Conservation (phyloP, 768 basidiomycete genomes). For the Leccinum subtestaceum region DNA sequence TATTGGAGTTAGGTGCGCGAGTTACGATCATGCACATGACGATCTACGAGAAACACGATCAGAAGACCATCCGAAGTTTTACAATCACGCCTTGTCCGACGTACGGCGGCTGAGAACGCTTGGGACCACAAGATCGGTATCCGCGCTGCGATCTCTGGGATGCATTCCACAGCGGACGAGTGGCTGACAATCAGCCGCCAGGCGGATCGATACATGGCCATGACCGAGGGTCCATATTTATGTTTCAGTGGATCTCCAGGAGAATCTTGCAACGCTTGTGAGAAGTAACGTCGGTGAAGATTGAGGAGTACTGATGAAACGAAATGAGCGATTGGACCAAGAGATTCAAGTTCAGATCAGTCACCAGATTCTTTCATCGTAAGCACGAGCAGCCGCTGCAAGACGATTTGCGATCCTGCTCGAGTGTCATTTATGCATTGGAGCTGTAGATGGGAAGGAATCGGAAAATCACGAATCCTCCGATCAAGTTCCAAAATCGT, state of each 20-base stretch:
- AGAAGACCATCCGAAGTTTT: not conserved
- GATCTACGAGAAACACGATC: conserved; percentile 38
- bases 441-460: conserved; percentile 48
- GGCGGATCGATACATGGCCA: conserved; percentile 69
- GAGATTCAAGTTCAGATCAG: conserved; percentile 11
- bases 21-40: conserved; percentile 57
- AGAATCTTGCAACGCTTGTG: conserved; percentile 59
- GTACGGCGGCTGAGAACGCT: conserved; percentile 59
- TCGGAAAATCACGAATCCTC: conserved; percentile 56
- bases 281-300: conserved; percentile 67
- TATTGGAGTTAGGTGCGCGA: conserved; percentile 45
- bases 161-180: conserved; percentile 38
- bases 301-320: conserved; percentile 51
- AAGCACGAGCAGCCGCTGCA: conserved; percentile 46
- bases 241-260: conserved; percentile 58
- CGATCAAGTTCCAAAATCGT: conserved; percentile 57
- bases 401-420: conserved; percentile 20
- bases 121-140: conserved; percentile 63
- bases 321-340: not conserved
- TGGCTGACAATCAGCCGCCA: conserved; percentile 60
- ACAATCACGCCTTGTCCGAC: conserved; percentile 19
- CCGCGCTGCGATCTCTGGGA: conserved; percentile 43
- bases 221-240: conserved; percentile 64
- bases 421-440: conserved; percentile 18
- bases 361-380: conserved; percentile 50